Conservation (phyloP, 345 rosid genomes). For the Hirschfeldia incana region DNA sequence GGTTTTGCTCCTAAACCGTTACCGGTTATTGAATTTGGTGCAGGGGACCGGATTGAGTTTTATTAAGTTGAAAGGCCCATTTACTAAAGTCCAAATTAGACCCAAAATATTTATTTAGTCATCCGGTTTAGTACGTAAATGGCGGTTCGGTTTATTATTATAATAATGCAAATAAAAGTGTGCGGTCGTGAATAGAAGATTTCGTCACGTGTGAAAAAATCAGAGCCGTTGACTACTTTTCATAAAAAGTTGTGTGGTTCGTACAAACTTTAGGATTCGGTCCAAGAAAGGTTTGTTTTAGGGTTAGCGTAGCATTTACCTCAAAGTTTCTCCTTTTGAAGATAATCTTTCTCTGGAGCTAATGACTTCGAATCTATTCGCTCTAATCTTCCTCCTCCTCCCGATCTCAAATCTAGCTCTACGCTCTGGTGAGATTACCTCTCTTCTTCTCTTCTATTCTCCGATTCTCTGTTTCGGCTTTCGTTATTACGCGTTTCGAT, state of each 20-base stretch:
- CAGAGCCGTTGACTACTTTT: slow-evolving; percentile 34
- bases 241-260: slow-evolving; percentile 24
- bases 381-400: background rate
- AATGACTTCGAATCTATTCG: background rate
- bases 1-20: background rate
- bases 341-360: slow-evolving; percentile 15
- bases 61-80: background rate
- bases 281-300: slow-evolving; percentile 30
- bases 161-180: background rate
- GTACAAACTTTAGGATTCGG: slow-evolving; percentile 22
- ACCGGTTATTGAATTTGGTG: background rate
- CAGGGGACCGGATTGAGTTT: background rate
- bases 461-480: slow-evolving; percentile 1
- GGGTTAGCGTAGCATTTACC: slow-evolving; percentile 38
- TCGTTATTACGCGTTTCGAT: background rate
- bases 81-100: background rate
- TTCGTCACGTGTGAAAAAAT: slow-evolving; percentile 24
- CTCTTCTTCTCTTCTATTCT: background rate
- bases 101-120: background rate
- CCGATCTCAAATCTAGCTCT: slow-evolving; percentile 11
- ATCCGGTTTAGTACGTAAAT: slow-evolving; percentile 5
- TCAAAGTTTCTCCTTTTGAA: slow-evolving; percentile 29
- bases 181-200: slow-evolving; percentile 4
- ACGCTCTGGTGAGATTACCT: slow-evolving; percentile 24
- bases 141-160: background rate